Evolutionary conservation across 2,329 filamentous ascomycete species (phyloP).

Genomic region (Metarhizium sp.): DNA sequence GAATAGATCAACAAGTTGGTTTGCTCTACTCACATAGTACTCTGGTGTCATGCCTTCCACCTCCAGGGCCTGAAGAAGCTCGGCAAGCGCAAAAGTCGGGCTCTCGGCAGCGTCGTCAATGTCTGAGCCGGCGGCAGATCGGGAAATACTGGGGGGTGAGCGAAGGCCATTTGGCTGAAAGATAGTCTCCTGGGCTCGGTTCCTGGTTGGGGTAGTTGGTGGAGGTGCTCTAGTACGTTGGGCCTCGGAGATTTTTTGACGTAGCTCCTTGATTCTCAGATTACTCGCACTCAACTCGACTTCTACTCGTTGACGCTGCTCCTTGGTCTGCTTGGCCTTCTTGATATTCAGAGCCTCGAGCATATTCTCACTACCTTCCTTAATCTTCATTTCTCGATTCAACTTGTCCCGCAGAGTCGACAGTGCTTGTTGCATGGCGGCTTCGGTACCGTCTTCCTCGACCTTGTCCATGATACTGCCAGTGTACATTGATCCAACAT

Average conservation of each 20-base stretch:
- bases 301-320: conserved; percentile 70
- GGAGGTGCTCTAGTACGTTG: conserved; percentile 40
- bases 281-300: conserved; percentile 87
- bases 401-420: conserved; percentile 72
- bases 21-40: conserved; percentile 90
- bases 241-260: conserved; percentile 49
- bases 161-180: conserved; percentile 38
- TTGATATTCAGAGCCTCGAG: conserved; percentile 89
- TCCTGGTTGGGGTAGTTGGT: conserved; percentile 42
- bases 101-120: conserved; percentile 67
- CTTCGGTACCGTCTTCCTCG: conserved; percentile 51
- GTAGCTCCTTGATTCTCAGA: conserved; percentile 53
- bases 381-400: conserved; percentile 95
- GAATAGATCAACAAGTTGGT: conserved; percentile 92
- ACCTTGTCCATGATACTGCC: conserved; percentile 41
- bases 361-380: conserved; percentile 95
- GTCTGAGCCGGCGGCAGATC: conserved; percentile 50
- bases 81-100: conserved; percentile 81
- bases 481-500: conserved; percentile 26
- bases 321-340: conserved; percentile 90
- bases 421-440: conserved; percentile 62
- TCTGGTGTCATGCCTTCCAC: conserved; percentile 80
- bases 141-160: conserved; percentile 48
- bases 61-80: conserved; percentile 85
- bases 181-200: conserved; percentile 36